Base-by-base conservation (phyloP, 2,329 filamentous ascomycete genomes). In the Coniochaeta hoffmannii region DNA sequence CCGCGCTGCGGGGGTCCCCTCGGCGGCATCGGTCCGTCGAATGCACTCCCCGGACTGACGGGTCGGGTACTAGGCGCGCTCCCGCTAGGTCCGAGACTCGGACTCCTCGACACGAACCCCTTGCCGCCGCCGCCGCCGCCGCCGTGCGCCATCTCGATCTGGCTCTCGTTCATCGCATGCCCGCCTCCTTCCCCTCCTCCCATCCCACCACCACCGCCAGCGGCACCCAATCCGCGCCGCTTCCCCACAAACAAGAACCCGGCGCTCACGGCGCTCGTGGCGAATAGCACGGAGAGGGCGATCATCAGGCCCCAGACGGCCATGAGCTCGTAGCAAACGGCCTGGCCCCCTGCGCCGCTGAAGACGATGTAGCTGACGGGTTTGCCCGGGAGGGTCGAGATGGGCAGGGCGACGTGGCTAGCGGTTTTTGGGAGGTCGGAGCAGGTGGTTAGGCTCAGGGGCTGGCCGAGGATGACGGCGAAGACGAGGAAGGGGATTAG, bases 281-380 rank as follows among this genome's bases (percentile, higher is more conserved):
- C 78, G 64, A 89, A 89, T 34, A 90, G 73, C 44, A 88, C 80
- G 68, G 85, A 90, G 52, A 95, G 79, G 4, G 85, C 85, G 69
- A 96, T 92, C 68, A 84, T 82, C 58, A 96, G 72, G 1, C 90
- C 91, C 92, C 91, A 96, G 61, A 94, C 82, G 15, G 88, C 83
- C 78, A 96, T 95, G 69, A 91, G 85, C 75, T 94, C 85, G 65
- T 86, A 84, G 74, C 92, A 97, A 55, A 88, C 88, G 17, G 80
- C 69, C 68, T 77, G 77, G 62, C 76, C 77, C 9, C 8, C 14
- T 4, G 76, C 73, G 55, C 76, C 76, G 22, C 78, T 75, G 70
- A 80, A 80, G 46, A 74, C 66, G 53, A 76, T 68, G 64, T 75
- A 77, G 59, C 71, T 72, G 32, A 67, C 55, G 15, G 59, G 69